Base-by-base conservation (phyloP, 2,329 filamentous ascomycete genomes). In the Gaeumannomyces tritici region DNA sequence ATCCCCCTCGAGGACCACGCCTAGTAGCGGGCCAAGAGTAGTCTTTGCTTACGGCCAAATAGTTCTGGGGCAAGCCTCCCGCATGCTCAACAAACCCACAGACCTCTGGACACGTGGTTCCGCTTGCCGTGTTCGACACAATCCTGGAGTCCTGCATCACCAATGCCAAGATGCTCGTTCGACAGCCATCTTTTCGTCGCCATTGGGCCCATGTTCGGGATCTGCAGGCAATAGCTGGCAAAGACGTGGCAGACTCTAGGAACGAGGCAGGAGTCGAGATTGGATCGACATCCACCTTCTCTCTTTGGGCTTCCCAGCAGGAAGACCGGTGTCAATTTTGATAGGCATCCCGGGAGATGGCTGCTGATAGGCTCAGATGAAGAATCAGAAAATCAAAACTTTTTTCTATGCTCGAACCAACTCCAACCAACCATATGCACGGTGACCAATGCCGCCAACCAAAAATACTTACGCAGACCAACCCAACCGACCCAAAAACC, bases 1-100 rank as follows among this genome's bases (percentile, higher is more conserved):
- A 67, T 76, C 18, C 74, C 77, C 0, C 63, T 73, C 24, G 64
- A 64, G 47, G 59, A 47, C n/a, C 24, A 27, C 9, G n/a, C 29
- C n/a, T 21, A n/a, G 42, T 51, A 35, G 11, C 3, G 12, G 12
- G 12, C 1, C 8, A 33, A 9, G 31, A 51, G 42, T n/a, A 35
- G 33, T 7, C 7, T 51, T 51, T n/a, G 21, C 42, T n/a, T 9
- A 21, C 8, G 18, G 42, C 7, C 42, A 47, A 47, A n/a, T 21
- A 18, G n/a, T 15, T 47, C 42, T n/a, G 11, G 42, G 21, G 42
- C 11, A 51, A 51, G 42, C 42, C 18, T 18, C 42, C 18, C 11
- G 42, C 42, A 51, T 51, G 8, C 42, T 21, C 42, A n/a, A 51
- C 42, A n/a, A 51, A 51, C n/a, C 18, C n/a, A 51, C 42, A n/a